A percentile compares a stretch with the other conserved stretches of the same genome.
phyloP scores from a whole-genome alignment of 768 basidiomycete genomes.

The Termitomyces bulborhizus region DNA sequence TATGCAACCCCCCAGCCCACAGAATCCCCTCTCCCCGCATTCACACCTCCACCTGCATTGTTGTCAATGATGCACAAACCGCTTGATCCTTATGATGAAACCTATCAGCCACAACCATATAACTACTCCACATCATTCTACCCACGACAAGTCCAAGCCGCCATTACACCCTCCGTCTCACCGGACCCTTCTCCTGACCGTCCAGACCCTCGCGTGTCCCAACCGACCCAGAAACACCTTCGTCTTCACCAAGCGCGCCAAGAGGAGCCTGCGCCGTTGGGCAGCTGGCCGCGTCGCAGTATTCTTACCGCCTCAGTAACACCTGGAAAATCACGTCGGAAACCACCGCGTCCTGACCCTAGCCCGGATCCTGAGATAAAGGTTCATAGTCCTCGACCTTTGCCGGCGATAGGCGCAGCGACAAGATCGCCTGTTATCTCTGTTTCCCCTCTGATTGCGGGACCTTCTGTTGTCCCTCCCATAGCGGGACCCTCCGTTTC shows the following conservation, averaged over 20 bases:
- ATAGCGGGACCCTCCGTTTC: not conserved
- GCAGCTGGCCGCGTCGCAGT: conserved; percentile 44
- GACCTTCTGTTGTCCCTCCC: not conserved
- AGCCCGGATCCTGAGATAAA: not conserved
- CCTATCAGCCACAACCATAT: conserved; percentile 9
- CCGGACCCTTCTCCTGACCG: not conserved
- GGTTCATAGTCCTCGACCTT: not conserved
- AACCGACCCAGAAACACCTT: conserved; percentile 14
- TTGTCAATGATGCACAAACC: conserved; percentile 8
- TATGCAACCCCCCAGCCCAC: conserved; percentile 25
- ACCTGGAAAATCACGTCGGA: conserved; percentile 24
- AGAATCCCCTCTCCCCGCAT: conserved; percentile 14
- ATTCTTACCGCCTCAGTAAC: conserved; percentile 30
- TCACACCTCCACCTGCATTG: conserved; percentile 12
- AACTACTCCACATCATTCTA: conserved; percentile 24
- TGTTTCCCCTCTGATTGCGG: not conserved
- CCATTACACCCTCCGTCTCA: conserved; percentile 5
- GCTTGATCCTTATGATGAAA: conserved; percentile 1
- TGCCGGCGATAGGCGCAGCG: not conserved
- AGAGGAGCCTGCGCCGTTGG: conserved; percentile 38
- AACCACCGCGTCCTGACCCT: conserved; percentile 7
- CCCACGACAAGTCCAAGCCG: conserved; percentile 20
- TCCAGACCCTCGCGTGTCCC: not conserved
- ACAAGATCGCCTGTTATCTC: not conserved
- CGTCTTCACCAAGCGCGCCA: conserved; percentile 17